These are phyloP conservation scores for Brassica cretica DNA, from an alignment of 345 rosid species.

Conservation along the genomic window DNA sequence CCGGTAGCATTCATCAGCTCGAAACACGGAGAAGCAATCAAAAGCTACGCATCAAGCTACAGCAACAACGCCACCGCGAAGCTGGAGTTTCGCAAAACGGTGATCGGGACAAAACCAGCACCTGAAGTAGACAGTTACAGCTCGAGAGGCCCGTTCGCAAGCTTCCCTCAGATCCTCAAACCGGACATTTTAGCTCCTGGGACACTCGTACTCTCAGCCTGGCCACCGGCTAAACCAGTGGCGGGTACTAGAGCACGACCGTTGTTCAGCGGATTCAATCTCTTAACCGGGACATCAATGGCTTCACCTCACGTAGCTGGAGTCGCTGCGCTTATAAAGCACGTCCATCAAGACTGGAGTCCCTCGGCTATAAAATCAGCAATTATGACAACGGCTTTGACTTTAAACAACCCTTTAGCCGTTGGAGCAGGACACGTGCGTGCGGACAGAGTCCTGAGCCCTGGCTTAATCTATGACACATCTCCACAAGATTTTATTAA, in stretches of 20 bases:
- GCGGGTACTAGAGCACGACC: background rate
- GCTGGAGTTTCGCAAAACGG: slow-evolving; percentile 46
- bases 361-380: slow-evolving; percentile 59
- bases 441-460: slow-evolving; percentile 51
- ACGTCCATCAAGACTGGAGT: slow-evolving; percentile 56
- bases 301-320: slow-evolving; percentile 60
- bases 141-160: slow-evolving; percentile 57
- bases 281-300: slow-evolving; percentile 65
- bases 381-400: slow-evolving; percentile 53
- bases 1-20: slow-evolving; percentile 41
- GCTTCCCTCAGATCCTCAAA: slow-evolving; percentile 50
- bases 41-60: slow-evolving; percentile 24
- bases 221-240: slow-evolving; percentile 37
- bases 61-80: slow-evolving; percentile 20
- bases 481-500: slow-evolving; percentile 49
- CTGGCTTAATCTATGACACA: slow-evolving; percentile 60
- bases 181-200: slow-evolving; percentile 68
- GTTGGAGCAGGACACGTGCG: slow-evolving; percentile 57
- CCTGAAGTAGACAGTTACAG: slow-evolving; percentile 47
- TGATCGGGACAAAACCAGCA: slow-evolving; percentile 38
- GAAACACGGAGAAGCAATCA: slow-evolving; percentile 13
- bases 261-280: slow-evolving; percentile 38
- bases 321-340: slow-evolving; percentile 52
- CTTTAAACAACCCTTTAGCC: slow-evolving; percentile 60
- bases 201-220: slow-evolving; percentile 48